Evolutionary conservation across 352 stramenopile species (phyloP), one percentile per base, ranked within the genome.

Genomic region (Globisporangium nunn): DNA sequence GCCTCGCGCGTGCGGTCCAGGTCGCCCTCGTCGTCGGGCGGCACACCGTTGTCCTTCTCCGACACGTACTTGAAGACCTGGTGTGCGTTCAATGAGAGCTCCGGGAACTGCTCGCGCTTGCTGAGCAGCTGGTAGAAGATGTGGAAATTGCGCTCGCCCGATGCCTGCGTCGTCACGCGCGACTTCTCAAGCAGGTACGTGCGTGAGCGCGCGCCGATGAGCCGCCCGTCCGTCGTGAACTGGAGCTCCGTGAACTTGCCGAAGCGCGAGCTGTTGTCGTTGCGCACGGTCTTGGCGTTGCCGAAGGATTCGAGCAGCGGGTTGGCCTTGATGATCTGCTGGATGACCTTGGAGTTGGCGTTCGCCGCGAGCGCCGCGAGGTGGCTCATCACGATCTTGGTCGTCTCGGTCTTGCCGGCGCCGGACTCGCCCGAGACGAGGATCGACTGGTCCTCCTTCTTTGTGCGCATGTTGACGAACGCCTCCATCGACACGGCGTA

Each of bases 281-380:
- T 95, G 56, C 85, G 79, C 46, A 91, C 80, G 0, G 85, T 95
- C 55, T 91, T 90, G 51, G 85, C 85, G 40, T 95, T 95, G 17
- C 85, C 85, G 61, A 95, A 95, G 7, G 85, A 93, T 47, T 95
- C 85, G 5, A 95, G 72, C 39, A 95, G 58, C 37, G 85, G 85
- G 52, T 95, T 95, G 29, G 90, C 90, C 67, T 98, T 87, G 44
- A 98, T 91, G 56, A 98, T 97, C 70, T 96, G 88, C 66, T 97
- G 82, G 62, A 98, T 97, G 50, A 98, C 82, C 58, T 93, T 88
- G 10, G 80, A 90, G 55, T 88, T 87, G 31, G 71, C 74, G 48
- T 91, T 91, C n/a, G 78, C 72, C 28, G 81, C 80, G 46, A 96
- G 49, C 56, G 83, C 84, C 11, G 81, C 81, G 56, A 91, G 58